Conservation (phyloP, 164 flowering plant genomes). For the Buxus sempervirens region DNA sequence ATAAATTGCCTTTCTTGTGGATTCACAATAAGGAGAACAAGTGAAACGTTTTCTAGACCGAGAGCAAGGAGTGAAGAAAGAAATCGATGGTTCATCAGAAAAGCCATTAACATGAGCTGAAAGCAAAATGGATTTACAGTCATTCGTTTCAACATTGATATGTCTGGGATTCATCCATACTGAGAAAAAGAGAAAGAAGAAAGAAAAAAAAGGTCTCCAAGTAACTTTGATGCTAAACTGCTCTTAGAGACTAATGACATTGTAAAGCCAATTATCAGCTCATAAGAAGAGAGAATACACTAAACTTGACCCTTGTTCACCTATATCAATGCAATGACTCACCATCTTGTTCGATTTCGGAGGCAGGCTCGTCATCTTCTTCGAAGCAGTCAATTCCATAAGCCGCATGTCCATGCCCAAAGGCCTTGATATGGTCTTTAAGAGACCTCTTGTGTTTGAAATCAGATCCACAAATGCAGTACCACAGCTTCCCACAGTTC, state of each 20-base stretch:
- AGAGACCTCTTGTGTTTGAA: conserved; percentile 91
- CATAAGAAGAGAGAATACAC: conserved; percentile 4
- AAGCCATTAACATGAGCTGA: conserved; percentile 11
- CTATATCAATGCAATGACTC: conserved; percentile 35
- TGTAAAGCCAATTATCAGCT: conserved; percentile 3
- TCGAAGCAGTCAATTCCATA: conserved; percentile 56
- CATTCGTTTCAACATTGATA: conserved; percentile 20
- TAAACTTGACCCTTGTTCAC: not conserved
- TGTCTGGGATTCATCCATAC: conserved; percentile 4
- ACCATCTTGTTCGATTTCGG: conserved; percentile 74
- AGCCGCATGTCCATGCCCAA: conserved; percentile 78
- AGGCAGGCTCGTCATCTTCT: conserved; percentile 75
- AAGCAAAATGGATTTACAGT: conserved; percentile 26
- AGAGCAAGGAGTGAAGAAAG: not conserved
- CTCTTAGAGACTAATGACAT: not conserved
- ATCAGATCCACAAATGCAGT: conserved; percentile 86
- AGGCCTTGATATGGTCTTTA: conserved; percentile 81
- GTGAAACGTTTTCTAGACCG: not conserved
- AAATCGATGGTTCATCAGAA: not conserved
- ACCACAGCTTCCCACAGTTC: conserved; percentile 94
- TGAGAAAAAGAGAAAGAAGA: not conserved
- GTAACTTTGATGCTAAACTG: not conserved
- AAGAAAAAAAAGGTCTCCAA: conserved; percentile 7
- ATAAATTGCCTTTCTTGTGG: not conserved
- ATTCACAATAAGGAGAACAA: not conserved